phyloP scores from a whole-genome alignment of 495 filamentous ascomycete genomes.

The Podospora pseudopauciseta region DNA sequence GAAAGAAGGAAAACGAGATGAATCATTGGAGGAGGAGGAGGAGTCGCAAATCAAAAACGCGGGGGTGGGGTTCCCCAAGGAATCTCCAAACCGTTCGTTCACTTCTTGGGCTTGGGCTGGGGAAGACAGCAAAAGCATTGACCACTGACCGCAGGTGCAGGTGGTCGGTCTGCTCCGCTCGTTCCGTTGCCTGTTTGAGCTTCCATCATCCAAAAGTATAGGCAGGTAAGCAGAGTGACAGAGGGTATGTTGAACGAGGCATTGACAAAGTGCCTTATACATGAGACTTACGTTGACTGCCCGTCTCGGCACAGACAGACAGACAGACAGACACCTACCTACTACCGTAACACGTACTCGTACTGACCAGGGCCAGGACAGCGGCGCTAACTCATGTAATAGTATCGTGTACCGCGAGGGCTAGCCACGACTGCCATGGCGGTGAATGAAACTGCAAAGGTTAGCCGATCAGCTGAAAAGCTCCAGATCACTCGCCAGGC shows the following conservation, averaged over 20 bases:
- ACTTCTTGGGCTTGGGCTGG: background rate
- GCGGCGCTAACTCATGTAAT: background rate
- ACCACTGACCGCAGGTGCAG: background rate
- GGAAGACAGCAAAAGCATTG: background rate
- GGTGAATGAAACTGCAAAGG: slow-evolving; percentile 1
- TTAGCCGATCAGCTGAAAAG: slow-evolving; percentile 8
- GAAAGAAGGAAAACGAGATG: slow-evolving; percentile 10
- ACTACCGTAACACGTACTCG: background rate
- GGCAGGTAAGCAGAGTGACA: background rate
- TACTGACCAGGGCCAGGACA: background rate
- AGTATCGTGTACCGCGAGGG: background rate
- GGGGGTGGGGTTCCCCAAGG: slow-evolving; percentile 22
- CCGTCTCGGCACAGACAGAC: background rate
- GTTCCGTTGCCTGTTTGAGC: slow-evolving; percentile 12
- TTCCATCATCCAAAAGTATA: background rate
- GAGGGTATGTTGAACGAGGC: background rate
- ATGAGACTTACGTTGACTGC: slow-evolving; percentile 9
- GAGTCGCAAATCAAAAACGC: slow-evolving; percentile 19
- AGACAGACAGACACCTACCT: too few species aligned
- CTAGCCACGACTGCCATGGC: background rate
- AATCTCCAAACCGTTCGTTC: slow-evolving; percentile 15
- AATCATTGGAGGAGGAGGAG: background rate
- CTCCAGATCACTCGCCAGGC: background rate
- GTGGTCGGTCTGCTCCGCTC: slow-evolving; percentile 1
- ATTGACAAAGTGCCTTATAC: slow-evolving; percentile 7